Evolutionary conservation across 2,329 filamentous ascomycete genomes (phyloP), one percentile per base, ranked within the genome.

Genomic region (Mollisia scopiformis): DNA sequence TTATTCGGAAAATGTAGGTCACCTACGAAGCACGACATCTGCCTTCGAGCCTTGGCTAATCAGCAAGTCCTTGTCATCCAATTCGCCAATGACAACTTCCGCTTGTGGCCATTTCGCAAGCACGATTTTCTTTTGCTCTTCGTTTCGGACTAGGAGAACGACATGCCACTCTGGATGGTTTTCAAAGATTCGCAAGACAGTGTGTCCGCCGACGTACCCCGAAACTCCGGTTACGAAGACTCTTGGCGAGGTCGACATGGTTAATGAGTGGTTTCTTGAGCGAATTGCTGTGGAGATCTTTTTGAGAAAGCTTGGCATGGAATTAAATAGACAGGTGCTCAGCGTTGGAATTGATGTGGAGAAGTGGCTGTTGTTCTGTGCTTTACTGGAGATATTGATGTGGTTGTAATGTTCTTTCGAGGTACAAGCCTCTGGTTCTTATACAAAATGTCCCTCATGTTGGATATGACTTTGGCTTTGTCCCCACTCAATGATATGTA

Each of bases 21-120:
- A 61, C 61, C 39, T 58, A 77, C 75, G 74, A 41, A 78, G 58
- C 1, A 78, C 71, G 1, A 78, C 71, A 54, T 77, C 75, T 1
- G 75, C 74, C 23, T 70, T 68, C 1, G 72, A 62, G 6, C 68
- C 72, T 11, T 75, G 73, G 13, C 67, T 58, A 28, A 70, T 61
- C 14, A 78, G 62, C 14, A 74, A 57, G 0, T 69, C 62, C 1
- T 66, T 67, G 19, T 76, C 70, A 46, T 77, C 75, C 5, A 78
- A 64, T 0, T 69, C 65, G 8, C 76, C 76, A 0, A 74, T 43
- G 0, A 76, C 72, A 6, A 70, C 41, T 25, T 68, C 58, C 28
- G 66, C 46, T 2, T 57, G 47, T 10, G 65, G 62, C 39, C 59
- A 70, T 6, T 33, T 37, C 21, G 57, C 49, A 21, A 47, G 43